Evolutionary conservation across 2,329 filamentous ascomycete genomes (phyloP), one percentile per base, ranked within the genome.

Genomic region (Apiospora saccharicola): DNA sequence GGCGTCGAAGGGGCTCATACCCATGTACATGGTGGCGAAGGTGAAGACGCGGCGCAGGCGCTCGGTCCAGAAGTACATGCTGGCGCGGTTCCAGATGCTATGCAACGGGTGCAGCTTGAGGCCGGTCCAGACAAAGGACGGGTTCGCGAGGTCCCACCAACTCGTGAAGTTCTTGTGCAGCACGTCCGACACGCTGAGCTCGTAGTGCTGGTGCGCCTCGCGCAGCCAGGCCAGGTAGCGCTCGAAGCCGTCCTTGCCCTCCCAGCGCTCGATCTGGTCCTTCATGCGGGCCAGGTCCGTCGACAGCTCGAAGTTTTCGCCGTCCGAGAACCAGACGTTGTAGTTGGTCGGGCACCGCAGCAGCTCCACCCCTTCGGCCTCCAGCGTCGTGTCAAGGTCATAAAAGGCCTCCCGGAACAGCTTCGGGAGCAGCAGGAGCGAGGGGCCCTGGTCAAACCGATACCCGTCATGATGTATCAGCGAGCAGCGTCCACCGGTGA

Each of bases 21-120:
- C 93, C 90, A 94, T 92, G 78, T 95, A 94, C 92, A 94, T 95
- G 76, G 91, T 94, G 30, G 90, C 92, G 81, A 94, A 94, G 0
- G 92, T 94, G 75, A 94, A 94, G 0, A 92, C 92, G 37, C 92
- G 83, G 73, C 92, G 85, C 77, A 94, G 78, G 72, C 92, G 84
- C 78, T 94, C 92, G 0, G 90, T 91, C 85, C 85, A 87, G 80
- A 94, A 94, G 77, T 94, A 94, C 73, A 86, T 87, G 37, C 88
- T 85, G 3, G 91, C 90, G 41, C 93, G 83, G 8, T 85, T 84
- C 84, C 91, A 94, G 22, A 94, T 92, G 76, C 87, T 91, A 79
- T 94, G 90, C 74, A 94, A 91, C 0, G 91, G 92, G 83, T 94
- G 92, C 71, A 94, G 80, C 14, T 83, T 83, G 24, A 93, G 78